These are phyloP conservation scores for Aureobasidium sp. DNA, from an alignment of 2,329 filamentous ascomycete genomes.

Conservation along the genomic window DNA sequence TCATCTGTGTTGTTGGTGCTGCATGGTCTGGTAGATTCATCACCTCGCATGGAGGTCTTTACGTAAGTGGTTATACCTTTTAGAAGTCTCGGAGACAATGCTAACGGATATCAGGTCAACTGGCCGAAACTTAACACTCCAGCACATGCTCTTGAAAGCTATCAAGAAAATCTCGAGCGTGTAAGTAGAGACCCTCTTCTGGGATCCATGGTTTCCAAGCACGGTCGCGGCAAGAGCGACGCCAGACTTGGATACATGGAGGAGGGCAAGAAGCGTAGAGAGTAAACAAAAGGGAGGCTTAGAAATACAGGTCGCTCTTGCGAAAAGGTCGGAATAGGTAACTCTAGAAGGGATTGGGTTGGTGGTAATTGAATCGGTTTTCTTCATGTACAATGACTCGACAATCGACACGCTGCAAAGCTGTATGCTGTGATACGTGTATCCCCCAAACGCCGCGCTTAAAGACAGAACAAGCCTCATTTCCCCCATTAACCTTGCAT, in stretches of 20 bases:
- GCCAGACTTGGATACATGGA: conserved; percentile 78
- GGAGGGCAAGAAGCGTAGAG: conserved; percentile 97
- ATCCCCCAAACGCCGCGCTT: neutral
- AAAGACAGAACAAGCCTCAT: neutral
- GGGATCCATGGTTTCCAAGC: conserved; percentile 62
- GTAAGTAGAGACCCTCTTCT: conserved; percentile 77
- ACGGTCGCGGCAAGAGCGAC: conserved; percentile 79
- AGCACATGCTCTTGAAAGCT: conserved; percentile 78
- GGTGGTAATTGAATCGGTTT: neutral
- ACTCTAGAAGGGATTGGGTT: neutral
- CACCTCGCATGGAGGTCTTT: conserved; percentile 78
- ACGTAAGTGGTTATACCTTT: conserved; percentile 60
- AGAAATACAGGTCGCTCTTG: neutral
- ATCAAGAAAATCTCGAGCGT: conserved; percentile 76
- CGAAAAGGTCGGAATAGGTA: neutral
- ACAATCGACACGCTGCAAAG: too few species aligned
- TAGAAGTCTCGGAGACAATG: neutral
- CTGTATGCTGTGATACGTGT: neutral
- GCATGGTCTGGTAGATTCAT: conserved; percentile 73
- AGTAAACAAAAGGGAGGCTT: conserved; percentile 41
- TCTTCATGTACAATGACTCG: neutral
- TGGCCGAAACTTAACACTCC: conserved; percentile 96
- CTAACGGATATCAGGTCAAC: conserved; percentile 61
- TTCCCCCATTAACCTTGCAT: neutral
- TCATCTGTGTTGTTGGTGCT: conserved; percentile 68